phyloP scores from a whole-genome alignment of 106 monocot genomes.

The Platanthera guangdongensis region DNA sequence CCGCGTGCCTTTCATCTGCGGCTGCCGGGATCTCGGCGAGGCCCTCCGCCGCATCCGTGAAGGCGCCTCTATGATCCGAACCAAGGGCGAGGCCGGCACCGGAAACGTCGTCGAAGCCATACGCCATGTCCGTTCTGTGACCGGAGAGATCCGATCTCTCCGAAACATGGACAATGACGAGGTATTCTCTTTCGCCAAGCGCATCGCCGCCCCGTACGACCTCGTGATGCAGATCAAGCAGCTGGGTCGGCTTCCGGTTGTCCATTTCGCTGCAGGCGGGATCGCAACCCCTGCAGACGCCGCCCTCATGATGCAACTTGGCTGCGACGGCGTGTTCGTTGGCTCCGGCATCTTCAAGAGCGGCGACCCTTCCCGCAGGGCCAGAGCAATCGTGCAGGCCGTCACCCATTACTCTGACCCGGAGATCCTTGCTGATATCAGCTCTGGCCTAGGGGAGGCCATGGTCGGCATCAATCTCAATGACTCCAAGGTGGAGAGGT shows the following conservation, averaged over 20 bases:
- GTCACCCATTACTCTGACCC: constrained; percentile 44
- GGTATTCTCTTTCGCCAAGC: constrained; percentile 37
- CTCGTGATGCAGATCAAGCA: constrained; percentile 42
- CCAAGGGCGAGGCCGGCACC: constrained; percentile 23
- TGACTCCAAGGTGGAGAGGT: constrained; percentile 47
- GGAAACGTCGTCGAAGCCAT: constrained; percentile 20
- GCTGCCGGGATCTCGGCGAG: constrained; percentile 28
- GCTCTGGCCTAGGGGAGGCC: constrained; percentile 38
- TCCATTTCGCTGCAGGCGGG: constrained; percentile 35
- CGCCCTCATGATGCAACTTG: constrained; percentile 51
- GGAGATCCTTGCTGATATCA: constrained; percentile 36
- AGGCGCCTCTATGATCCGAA: constrained; percentile 14
- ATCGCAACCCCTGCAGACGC: constrained; percentile 43
- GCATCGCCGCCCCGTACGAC: constrained; percentile 39
- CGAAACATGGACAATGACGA: constrained; percentile 34
- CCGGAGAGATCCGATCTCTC: constrained; percentile 17
- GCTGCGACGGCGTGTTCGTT: constrained; percentile 45
- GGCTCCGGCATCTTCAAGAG: constrained; percentile 49
- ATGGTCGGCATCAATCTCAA: constrained; percentile 48
- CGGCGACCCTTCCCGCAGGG: constrained; percentile 32
- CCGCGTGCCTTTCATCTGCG: constrained; percentile 31
- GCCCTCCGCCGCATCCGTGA: constrained; percentile 23
- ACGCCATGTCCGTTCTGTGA: constrained; percentile 21
- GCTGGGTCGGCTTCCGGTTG: constrained; percentile 36
- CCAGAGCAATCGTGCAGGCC: constrained; percentile 38